Conservation (phyloP, 164 flowering plant species). For the Umbellularia californica region DNA sequence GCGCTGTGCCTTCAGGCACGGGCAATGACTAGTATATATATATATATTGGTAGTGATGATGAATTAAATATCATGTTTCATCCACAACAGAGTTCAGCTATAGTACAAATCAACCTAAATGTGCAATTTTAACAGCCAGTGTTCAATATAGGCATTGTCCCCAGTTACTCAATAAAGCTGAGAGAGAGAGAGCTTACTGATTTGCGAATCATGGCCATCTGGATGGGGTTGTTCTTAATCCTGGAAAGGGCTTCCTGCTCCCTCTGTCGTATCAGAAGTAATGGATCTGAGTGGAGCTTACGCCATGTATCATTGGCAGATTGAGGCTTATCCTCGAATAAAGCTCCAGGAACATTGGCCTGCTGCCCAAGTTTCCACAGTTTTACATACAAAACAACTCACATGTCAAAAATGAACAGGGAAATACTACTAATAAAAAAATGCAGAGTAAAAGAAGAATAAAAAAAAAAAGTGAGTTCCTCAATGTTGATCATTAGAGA, state of each 20-base stretch:
- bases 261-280: constrained; percentile 82
- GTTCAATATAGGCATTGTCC: no score
- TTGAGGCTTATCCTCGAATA: constrained; percentile 89
- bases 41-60: no score
- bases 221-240: constrained; percentile 83
- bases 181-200: constrained; percentile 45
- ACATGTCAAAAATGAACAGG: not conserved
- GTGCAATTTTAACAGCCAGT: no score
- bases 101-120: no score
- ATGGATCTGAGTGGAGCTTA: constrained; percentile 93
- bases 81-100: no score
- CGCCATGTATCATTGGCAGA: constrained; percentile 98
- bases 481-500: not conserved
- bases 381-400: not conserved
- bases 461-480: no score
- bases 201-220: constrained; percentile 91
- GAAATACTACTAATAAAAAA: not conserved
- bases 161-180: not conserved
- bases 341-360: constrained; percentile 66
- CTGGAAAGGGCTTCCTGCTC: constrained; percentile 92
- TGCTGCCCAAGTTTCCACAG: constrained; percentile 24
- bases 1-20: no score
- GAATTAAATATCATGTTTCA: no score
- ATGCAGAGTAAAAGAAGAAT: no score
- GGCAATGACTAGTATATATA: no score